Evolutionary conservation across 805 yeast genomes (phyloP).

Genomic region (Spathaspora girioi): DNA sequence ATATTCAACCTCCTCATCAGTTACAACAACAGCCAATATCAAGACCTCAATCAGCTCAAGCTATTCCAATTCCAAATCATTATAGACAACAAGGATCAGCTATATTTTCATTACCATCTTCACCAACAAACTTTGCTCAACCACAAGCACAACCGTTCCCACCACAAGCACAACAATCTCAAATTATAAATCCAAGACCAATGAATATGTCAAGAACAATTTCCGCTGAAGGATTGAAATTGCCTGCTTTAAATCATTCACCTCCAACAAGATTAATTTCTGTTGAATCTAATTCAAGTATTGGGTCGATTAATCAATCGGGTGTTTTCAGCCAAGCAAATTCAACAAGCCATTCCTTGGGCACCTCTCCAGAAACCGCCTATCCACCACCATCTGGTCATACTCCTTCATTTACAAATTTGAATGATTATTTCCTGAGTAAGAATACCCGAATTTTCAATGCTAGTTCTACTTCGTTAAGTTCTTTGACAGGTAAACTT

Average conservation of each 20-base stretch:
- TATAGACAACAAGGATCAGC: constrained; percentile 18
- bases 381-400: constrained; percentile 1
- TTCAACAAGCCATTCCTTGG: constrained; percentile 24
- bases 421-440: constrained; percentile 31
- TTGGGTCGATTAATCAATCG: constrained; percentile 13
- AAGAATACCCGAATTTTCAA: constrained; percentile 13
- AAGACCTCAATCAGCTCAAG: constrained; percentile 2
- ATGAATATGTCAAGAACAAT: constrained; percentile 7
- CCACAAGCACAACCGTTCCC: not conserved
- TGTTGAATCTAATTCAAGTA: constrained; percentile 24
- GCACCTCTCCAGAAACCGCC: constrained; percentile 31
- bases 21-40: constrained; percentile 8
- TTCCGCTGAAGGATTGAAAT: constrained; percentile 14
- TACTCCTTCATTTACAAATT: constrained; percentile 25
- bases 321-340: constrained; percentile 26
- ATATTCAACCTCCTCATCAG: constrained; percentile 6
- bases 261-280: constrained; percentile 8
- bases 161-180: constrained; percentile 5
- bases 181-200: not conserved
- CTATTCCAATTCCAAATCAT: constrained; percentile 6
- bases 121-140: constrained; percentile 20
- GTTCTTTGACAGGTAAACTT: constrained; percentile 20
- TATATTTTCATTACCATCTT: constrained; percentile 26
- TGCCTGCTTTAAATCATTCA: constrained; percentile 5
- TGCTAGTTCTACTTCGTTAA: constrained; percentile 15